phyloP scores from a whole-genome alignment of 768 basidiomycete genomes.

The Sarcodon aspratus region DNA sequence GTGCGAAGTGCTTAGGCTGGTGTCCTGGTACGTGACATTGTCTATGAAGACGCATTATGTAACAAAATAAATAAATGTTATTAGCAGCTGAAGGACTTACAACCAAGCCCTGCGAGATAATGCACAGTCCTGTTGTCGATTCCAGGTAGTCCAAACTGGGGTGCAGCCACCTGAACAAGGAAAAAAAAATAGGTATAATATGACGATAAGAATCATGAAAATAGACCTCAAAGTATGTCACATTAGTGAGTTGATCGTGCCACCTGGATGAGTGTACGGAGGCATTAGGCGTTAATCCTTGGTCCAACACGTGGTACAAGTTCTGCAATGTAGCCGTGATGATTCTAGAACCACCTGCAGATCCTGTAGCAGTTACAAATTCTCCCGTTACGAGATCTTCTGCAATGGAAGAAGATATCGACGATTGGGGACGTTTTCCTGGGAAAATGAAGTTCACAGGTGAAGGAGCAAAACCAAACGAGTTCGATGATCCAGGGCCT shows the following conservation, averaged over 20 bases:
- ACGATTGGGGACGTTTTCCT: constrained; percentile 23
- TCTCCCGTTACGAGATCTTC: constrained; percentile 23
- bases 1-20: neutral
- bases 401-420: constrained; percentile 21
- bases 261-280: constrained; percentile 11
- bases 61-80: neutral
- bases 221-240: constrained; percentile 12
- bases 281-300: constrained; percentile 13
- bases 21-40: neutral
- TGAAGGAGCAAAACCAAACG: constrained; percentile 25
- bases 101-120: neutral
- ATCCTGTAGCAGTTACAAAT: constrained; percentile 24
- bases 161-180: neutral
- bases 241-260: constrained; percentile 16
- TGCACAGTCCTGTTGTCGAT: neutral
- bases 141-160: neutral
- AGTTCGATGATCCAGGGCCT: constrained; percentile 14
- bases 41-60: neutral
- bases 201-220: too few relatives aligned
- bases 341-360: constrained; percentile 24
- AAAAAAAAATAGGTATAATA: too few relatives aligned
- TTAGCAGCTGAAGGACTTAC: neutral
- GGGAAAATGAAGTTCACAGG: constrained; percentile 23
- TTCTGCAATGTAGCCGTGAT: constrained; percentile 27
- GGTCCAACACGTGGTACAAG: constrained; percentile 23